A percentile compares a stretch with the other conserved stretches of the same genome.
These are phyloP conservation scores for Dichotomopilus funicola DNA, from an alignment of 2,329 filamentous ascomycete genomes.

Conservation along the genomic window DNA sequence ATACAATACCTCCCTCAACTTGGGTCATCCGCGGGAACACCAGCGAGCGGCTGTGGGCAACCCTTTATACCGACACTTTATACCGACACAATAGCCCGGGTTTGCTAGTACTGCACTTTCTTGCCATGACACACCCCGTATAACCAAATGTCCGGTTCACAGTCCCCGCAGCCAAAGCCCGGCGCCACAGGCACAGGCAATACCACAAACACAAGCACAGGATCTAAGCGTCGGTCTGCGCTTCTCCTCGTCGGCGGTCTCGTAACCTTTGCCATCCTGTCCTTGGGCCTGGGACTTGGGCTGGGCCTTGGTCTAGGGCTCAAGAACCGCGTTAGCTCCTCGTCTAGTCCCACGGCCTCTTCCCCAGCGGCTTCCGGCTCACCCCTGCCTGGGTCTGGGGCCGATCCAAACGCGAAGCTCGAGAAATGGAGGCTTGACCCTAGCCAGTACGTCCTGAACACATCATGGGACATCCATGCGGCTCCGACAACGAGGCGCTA, in stretches of 20 bases:
- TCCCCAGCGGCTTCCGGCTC: background rate
- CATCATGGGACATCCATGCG: background rate
- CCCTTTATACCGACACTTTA: background rate
- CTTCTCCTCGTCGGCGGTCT: background rate
- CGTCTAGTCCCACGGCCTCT: background rate
- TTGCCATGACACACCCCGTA: background rate
- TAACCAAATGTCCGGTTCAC: background rate
- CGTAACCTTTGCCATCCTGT: background rate
- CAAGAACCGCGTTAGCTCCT: background rate
- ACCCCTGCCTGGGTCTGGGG: background rate
- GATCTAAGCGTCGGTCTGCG: background rate
- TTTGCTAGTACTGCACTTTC: background rate
- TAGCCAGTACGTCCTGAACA: background rate
- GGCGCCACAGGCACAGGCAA: background rate
- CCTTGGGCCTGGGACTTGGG: background rate
- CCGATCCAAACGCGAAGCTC: background rate
- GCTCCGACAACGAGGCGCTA: conserved; percentile 1
- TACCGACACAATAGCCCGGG: too few relatives aligned
- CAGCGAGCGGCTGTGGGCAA: background rate
- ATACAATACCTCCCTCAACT: background rate
- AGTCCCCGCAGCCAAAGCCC: background rate
- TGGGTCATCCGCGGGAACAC: background rate
- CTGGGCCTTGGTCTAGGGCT: background rate
- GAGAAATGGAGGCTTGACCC: conserved; percentile 3
- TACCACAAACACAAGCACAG: background rate